Evolutionary conservation across 306 rosid species (phyloP).

Genomic region (Cicer yamashitae): DNA sequence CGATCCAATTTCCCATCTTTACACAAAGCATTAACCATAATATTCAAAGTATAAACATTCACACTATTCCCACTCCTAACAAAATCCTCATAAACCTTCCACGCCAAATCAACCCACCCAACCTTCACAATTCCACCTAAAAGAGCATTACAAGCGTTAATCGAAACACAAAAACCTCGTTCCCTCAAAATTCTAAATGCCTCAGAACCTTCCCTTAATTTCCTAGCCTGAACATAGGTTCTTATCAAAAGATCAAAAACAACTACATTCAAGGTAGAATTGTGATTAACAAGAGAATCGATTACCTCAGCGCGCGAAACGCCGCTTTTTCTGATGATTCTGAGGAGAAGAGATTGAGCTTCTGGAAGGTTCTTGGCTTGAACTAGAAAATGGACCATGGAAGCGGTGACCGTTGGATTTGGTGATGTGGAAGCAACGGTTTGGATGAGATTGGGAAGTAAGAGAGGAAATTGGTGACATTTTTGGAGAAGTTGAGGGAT

Average conservation of each 20-base stretch:
- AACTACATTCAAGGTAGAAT: neutral
- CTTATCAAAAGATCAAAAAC: constrained; percentile 76
- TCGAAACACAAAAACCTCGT: constrained; percentile 59
- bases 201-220: constrained; percentile 80
- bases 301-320: constrained; percentile 67
- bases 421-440: constrained; percentile 49
- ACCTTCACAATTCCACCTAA: constrained; percentile 79
- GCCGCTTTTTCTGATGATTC: constrained; percentile 75
- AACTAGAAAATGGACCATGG: constrained; percentile 66
- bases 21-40: constrained; percentile 81
- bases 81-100: constrained; percentile 65
- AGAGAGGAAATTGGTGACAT: constrained; percentile 51
- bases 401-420: constrained; percentile 44
- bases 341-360: constrained; percentile 76
- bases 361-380: constrained; percentile 61
- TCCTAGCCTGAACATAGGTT: constrained; percentile 88
- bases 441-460: constrained; percentile 52
- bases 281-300: constrained; percentile 42
- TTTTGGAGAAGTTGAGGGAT: constrained; percentile 60
- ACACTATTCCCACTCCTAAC: constrained; percentile 54
- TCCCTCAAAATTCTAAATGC: constrained; percentile 60
- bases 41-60: constrained; percentile 81
- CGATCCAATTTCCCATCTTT: constrained; percentile 56
- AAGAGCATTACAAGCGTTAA: constrained; percentile 83
- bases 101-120: constrained; percentile 89